Conservation (phyloP, 352 stramenopile genomes). For the Phytophthora foliorum region DNA sequence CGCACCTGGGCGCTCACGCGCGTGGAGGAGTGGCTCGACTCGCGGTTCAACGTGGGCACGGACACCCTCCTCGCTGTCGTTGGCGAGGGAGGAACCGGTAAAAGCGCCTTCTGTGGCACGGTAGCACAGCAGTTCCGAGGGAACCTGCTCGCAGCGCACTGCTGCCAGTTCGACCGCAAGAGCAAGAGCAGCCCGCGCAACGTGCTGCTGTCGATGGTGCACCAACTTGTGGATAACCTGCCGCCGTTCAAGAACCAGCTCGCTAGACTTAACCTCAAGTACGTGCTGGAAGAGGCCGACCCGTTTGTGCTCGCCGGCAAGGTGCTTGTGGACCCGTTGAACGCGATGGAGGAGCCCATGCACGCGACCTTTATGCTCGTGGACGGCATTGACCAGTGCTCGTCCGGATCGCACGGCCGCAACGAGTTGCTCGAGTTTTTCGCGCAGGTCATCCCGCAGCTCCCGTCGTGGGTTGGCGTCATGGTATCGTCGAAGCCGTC, state of each 20-base stretch:
- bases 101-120: conserved; percentile 68
- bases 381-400: conserved; percentile 83
- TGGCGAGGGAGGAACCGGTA: conserved; percentile 74
- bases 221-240: conserved; percentile 76
- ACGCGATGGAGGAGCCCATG: conserved; percentile 70
- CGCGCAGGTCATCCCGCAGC: conserved; percentile 60
- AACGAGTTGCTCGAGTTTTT: conserved; percentile 85
- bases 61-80: conserved; percentile 76
- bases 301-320: conserved; percentile 73
- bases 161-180: conserved; percentile 85
- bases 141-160: conserved; percentile 72
- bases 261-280: conserved; percentile 82
- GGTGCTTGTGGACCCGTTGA: conserved; percentile 79
- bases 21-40: conserved; percentile 84
- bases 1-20: conserved; percentile 74
- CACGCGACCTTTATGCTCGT: conserved; percentile 73
- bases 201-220: conserved; percentile 83
- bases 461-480: conserved; percentile 78
- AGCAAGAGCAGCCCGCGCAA: conserved; percentile 76
- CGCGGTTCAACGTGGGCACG: conserved; percentile 65
- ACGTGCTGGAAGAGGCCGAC: conserved; percentile 84
- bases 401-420: conserved; percentile 34
- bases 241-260: conserved; percentile 86
- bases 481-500: conserved; percentile 78
- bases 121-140: conserved; percentile 62